These are phyloP conservation scores for Aureobasidium sp. DNA, from an alignment of 2,329 filamentous ascomycete genomes.

Conservation along the genomic window DNA sequence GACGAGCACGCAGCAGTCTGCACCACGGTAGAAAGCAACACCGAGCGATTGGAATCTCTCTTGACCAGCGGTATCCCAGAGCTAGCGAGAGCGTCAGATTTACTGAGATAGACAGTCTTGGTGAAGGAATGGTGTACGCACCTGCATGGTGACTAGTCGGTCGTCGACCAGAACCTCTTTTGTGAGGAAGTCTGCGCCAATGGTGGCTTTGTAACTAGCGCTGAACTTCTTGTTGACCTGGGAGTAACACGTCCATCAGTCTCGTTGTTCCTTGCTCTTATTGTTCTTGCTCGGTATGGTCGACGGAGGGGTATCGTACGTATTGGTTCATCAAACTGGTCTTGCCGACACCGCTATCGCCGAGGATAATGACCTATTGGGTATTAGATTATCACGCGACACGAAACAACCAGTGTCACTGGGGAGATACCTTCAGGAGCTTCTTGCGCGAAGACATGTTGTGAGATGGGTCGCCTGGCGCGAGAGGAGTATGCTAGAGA, in stretches of 20 bases:
- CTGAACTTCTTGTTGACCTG: conserved; percentile 99
- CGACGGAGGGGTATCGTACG: conserved; percentile 51
- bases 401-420: background rate
- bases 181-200: conserved; percentile 96
- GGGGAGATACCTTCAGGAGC: conserved; percentile 26
- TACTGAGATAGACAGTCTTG: background rate
- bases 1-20: conserved; percentile 95
- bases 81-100: conserved; percentile 41
- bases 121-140: conserved; percentile 29
- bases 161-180: conserved; percentile 98
- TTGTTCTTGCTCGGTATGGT: background rate
- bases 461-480: conserved; percentile 8
- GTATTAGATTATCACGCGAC: conserved; percentile 11
- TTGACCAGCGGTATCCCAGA: conserved; percentile 97
- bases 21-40: conserved; percentile 93
- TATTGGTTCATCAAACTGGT: conserved; percentile 99
- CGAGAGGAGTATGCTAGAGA: background rate
- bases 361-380: conserved; percentile 88
- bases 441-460: conserved; percentile 31
- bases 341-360: conserved; percentile 98
- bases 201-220: conserved; percentile 98
- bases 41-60: conserved; percentile 96
- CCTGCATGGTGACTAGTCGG: conserved; percentile 97
- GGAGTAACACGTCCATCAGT: conserved; percentile 10
- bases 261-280: background rate